Conservation (phyloP, 2,329 filamentous ascomycete species). For the Lasiodiplodia citricola region DNA sequence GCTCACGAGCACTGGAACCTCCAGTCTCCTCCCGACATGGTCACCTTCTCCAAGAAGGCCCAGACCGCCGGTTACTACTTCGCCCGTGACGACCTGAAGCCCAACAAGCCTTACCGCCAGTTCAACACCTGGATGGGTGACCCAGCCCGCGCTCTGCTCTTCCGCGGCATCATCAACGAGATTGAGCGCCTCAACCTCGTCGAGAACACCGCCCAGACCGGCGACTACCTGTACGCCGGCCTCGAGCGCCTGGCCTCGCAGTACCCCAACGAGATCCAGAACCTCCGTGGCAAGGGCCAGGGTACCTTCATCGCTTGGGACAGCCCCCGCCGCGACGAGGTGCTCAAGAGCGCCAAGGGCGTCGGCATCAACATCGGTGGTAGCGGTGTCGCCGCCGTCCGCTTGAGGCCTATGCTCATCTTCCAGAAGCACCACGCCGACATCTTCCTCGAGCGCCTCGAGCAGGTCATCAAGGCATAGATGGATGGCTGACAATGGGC, state of each 20-base stretch:
- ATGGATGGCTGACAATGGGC: background rate
- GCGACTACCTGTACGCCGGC: constrained; percentile 76
- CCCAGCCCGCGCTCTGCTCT: constrained; percentile 81
- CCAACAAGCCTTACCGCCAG: constrained; percentile 93
- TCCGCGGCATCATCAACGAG: constrained; percentile 84
- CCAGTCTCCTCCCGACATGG: constrained; percentile 81
- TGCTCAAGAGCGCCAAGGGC: constrained; percentile 78
- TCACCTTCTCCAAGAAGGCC: constrained; percentile 95
- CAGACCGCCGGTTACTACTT: constrained; percentile 94
- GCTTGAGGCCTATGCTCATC: constrained; percentile 86
- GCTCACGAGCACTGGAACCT: constrained; percentile 95
- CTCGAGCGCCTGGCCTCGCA: constrained; percentile 70
- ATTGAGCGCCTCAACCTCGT: constrained; percentile 79
- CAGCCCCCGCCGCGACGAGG: constrained; percentile 76
- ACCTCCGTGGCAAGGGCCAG: constrained; percentile 84
- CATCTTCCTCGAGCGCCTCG: constrained; percentile 77
- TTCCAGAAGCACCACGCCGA: constrained; percentile 93
- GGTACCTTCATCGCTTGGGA: constrained; percentile 96
- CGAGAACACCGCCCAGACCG: constrained; percentile 75
- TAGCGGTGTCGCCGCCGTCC: constrained; percentile 74
- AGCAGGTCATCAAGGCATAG: constrained; percentile 69
- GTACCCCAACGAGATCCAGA: constrained; percentile 79
- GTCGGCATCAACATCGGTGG: constrained; percentile 89
- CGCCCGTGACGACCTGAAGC: constrained; percentile 76
- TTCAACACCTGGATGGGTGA: constrained; percentile 99